Percentiles rank a stretch among this genome's conserved stretches.
Evolutionary conservation across 2,329 filamentous ascomycete species (phyloP).

Genomic region (Sporothrix pseudoabietina): DNA sequence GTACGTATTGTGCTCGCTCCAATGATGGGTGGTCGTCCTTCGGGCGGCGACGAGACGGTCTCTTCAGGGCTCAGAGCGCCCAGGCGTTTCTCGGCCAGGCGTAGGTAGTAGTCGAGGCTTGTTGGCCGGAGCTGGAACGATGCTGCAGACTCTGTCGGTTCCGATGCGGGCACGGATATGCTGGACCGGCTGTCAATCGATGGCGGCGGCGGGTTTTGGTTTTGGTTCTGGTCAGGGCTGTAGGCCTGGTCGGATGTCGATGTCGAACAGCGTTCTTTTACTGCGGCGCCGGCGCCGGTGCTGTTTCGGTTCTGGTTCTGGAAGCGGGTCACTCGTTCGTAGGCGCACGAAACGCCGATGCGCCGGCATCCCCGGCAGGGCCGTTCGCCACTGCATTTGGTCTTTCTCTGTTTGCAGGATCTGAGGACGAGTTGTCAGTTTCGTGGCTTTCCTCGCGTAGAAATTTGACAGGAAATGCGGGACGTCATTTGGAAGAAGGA

Average conservation of each 20-base stretch:
- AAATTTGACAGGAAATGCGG: neutral
- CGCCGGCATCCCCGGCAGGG: conserved; percentile 11
- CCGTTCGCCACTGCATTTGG: conserved; percentile 11
- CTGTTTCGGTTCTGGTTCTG: neutral
- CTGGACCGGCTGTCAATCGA: neutral
- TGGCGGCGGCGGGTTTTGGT: neutral
- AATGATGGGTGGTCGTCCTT: neutral
- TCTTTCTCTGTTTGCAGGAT: conserved; percentile 19
- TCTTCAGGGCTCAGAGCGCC: conserved; percentile 6
- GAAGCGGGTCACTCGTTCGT: conserved; percentile 11
- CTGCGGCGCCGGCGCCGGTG: too few relatives aligned
- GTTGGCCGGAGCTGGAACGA: conserved; percentile 8
- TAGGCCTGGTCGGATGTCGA: neutral
- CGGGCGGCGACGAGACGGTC: neutral
- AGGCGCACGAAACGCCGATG: conserved; percentile 7
- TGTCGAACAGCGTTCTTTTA: neutral
- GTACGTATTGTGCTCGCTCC: neutral
- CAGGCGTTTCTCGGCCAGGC: conserved; percentile 7
- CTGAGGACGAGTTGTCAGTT: neutral
- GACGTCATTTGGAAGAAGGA: neutral
- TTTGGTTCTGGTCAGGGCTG: neutral
- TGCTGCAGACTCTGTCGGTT: neutral
- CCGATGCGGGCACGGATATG: neutral
- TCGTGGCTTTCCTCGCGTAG: neutral
- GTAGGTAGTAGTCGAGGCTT: conserved; percentile 18